A percentile compares a stretch with the other conserved stretches of the same genome.
phyloP scores from a whole-genome alignment of 2,329 filamentous ascomycete genomes.

The Phymatotrichopsis omnivora region DNA sequence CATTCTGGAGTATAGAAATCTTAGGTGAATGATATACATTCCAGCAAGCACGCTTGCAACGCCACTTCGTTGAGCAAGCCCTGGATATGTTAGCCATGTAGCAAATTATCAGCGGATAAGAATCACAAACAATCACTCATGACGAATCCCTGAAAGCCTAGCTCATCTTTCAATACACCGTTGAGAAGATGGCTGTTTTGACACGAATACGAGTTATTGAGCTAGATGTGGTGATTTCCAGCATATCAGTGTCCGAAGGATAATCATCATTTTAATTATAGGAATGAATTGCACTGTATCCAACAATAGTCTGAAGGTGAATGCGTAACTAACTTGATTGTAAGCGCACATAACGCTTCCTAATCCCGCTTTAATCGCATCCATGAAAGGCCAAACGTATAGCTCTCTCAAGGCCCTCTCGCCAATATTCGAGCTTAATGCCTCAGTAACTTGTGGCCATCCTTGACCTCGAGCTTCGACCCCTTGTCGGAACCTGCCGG shows the following conservation, averaged over 20 bases:
- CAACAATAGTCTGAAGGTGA: neutral
- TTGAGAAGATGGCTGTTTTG: slow-evolving; percentile 74
- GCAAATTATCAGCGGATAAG: neutral
- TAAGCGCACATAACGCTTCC: slow-evolving; percentile 78
- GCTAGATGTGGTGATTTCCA: no score
- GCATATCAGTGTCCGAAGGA: no score
- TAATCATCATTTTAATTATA: neutral
- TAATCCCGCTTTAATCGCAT: slow-evolving; percentile 67
- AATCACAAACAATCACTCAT: slow-evolving; percentile 43
- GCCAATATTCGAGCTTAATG: slow-evolving; percentile 68
- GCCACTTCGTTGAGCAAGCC: slow-evolving; percentile 74
- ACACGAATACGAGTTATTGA: slow-evolving; percentile 61
- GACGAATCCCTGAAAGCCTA: slow-evolving; percentile 78
- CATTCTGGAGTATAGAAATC: no score
- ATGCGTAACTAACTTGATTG: slow-evolving; percentile 42
- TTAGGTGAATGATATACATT: no score
- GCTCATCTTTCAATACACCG: slow-evolving; percentile 70
- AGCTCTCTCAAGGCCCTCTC: slow-evolving; percentile 65
- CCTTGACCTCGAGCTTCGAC: slow-evolving; percentile 58
- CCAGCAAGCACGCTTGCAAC: slow-evolving; percentile 70
- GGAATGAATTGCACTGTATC: neutral
- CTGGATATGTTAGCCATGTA: slow-evolving; percentile 39
- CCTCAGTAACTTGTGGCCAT: slow-evolving; percentile 44
- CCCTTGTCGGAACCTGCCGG: slow-evolving; percentile 63
- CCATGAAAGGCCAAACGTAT: slow-evolving; percentile 77